Evolutionary conservation across 345 rosid genomes (phyloP).

Genomic region (Arabidopsis suecica): DNA sequence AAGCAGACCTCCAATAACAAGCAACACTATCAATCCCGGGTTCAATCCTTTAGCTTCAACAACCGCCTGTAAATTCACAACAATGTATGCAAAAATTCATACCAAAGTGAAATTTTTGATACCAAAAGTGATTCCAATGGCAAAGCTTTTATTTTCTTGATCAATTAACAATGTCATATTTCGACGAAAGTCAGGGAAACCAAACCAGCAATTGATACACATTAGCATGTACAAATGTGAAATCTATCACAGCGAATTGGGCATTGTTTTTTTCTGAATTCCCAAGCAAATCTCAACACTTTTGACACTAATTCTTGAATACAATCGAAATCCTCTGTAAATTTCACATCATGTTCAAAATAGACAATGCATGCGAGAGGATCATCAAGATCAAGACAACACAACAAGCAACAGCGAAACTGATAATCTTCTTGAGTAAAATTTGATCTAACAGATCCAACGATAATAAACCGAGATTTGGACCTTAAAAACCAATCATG

Average conservation of each 20-base stretch:
- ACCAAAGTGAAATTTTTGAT: not conserved
- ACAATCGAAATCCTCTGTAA: not conserved
- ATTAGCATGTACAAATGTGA: not conserved
- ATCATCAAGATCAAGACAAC: conserved; percentile 20
- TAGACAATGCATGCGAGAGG: conserved; percentile 32
- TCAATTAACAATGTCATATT: too few species aligned
- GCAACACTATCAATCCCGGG: conserved; percentile 71
- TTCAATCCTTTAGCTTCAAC: conserved; percentile 61
- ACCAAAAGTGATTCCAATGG: not conserved
- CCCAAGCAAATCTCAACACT: not conserved
- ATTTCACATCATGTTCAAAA: not conserved
- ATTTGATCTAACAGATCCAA: not conserved
- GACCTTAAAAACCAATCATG: not conserved
- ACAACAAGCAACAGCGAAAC: not conserved
- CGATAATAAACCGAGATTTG: not conserved
- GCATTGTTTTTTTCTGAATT: not conserved
- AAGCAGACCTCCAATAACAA: conserved; percentile 62
- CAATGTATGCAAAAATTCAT: not conserved
- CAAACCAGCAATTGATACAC: not conserved
- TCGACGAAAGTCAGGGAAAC: not conserved
- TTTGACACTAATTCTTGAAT: not conserved
- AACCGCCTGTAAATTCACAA: conserved; percentile 29
- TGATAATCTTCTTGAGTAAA: not conserved
- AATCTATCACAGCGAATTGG: not conserved
- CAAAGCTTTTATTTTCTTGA: not conserved